These are phyloP conservation scores for Ophiocordyceps camponoti-rufipedis DNA, from an alignment of 2,329 filamentous ascomycete species.

Conservation along the genomic window DNA sequence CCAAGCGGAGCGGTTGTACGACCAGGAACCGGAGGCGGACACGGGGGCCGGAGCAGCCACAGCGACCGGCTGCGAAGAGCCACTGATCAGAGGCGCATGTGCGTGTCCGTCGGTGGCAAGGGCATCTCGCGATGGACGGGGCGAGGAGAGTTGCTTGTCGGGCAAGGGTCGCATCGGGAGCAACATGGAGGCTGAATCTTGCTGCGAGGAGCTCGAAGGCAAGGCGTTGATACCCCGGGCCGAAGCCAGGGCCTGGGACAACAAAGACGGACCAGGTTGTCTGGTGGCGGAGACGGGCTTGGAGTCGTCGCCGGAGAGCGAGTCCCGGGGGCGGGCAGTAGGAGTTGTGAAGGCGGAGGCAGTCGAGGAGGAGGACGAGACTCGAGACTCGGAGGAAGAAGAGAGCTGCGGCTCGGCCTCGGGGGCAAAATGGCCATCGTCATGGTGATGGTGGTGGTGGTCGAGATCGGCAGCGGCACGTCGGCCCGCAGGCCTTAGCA, in stretches of 20 bases:
- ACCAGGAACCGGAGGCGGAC: constrained; percentile 14
- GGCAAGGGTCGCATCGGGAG: not conserved
- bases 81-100: constrained; percentile 15
- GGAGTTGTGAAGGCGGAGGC: not conserved
- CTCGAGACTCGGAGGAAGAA: not conserved
- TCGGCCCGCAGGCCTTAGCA: constrained; percentile 16
- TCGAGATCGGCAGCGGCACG: not conserved
- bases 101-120: constrained; percentile 14
- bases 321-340: constrained; percentile 1
- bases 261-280: constrained; percentile 32
- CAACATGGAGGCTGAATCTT: not conserved
- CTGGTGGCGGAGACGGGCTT: constrained; percentile 23
- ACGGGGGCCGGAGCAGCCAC: constrained; percentile 16
- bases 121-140: constrained; percentile 13
- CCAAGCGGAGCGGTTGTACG: constrained; percentile 13
- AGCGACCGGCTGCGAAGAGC: constrained; percentile 6
- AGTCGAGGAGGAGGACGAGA: not conserved
- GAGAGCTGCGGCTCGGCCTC: not conserved
- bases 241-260: constrained; percentile 39
- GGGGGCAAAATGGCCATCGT: not conserved
- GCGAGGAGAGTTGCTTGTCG: constrained; percentile 1
- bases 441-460: not conserved
- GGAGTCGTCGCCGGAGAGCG: constrained; percentile 16
- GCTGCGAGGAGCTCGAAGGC: not conserved
- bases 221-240: constrained; percentile 29